A percentile compares a stretch with the other conserved stretches of the same genome.
phyloP scores from a whole-genome alignment of 2,329 filamentous ascomycete species.

The Alternaria ventricosa region DNA sequence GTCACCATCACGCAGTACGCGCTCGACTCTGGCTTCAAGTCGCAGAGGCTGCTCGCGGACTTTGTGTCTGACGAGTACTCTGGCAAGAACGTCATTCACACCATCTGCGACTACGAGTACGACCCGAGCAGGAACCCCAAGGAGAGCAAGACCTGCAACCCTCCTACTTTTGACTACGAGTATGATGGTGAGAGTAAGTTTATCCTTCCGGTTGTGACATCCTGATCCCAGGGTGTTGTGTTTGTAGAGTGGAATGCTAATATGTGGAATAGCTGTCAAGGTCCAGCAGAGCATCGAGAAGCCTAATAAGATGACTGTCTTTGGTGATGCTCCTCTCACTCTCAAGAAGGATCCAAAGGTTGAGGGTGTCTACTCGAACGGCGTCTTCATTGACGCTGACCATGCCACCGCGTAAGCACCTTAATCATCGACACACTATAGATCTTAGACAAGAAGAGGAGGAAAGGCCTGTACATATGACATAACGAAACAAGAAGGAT shows the following conservation, averaged over 20 bases:
- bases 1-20: neutral
- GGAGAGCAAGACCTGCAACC: neutral
- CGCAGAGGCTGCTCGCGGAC: conserved; percentile 2
- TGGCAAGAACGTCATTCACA: conserved; percentile 4
- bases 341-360: neutral
- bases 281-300: conserved; percentile 17
- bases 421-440: neutral
- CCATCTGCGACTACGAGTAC: neutral
- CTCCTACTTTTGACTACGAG: conserved; percentile 5
- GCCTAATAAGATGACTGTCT: conserved; percentile 11
- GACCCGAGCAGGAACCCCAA: neutral
- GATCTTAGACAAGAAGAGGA: neutral
- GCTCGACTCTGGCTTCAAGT: neutral
- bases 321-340: conserved; percentile 9
- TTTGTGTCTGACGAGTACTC: conserved; percentile 12
- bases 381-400: conserved; percentile 11
- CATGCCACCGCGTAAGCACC: conserved; percentile 11
- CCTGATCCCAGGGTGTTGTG: neutral
- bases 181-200: conserved; percentile 16
- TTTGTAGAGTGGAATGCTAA: neutral
- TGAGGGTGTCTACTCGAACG: conserved; percentile 1
- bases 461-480: neutral
- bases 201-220: neutral
- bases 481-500: neutral
- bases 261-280: conserved; percentile 2